Percentiles rank a stretch among this genome's conserved stretches.
These are phyloP conservation scores for Colletotrichum tropicale DNA, from an alignment of 2,329 filamentous ascomycete genomes.

Conservation along the genomic window DNA sequence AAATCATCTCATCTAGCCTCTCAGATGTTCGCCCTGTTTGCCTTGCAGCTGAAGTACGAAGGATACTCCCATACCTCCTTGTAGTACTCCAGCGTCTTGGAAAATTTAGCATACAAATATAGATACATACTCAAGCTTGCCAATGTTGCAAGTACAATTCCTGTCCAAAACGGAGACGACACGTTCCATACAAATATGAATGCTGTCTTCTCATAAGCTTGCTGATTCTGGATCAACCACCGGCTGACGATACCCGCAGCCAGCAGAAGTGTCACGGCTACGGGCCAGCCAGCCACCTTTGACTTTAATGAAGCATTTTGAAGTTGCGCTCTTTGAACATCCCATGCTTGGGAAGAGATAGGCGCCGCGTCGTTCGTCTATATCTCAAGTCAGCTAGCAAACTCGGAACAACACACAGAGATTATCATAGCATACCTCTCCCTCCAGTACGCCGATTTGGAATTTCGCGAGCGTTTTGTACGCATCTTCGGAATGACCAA, in stretches of 20 bases:
- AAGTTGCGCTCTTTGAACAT: background rate
- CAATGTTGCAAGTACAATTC: background rate
- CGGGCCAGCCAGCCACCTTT: background rate
- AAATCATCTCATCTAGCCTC: background rate
- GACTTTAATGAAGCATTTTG: too few relatives aligned
- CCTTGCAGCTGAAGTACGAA: background rate
- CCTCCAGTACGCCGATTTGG: background rate
- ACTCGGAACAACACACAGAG: too few relatives aligned
- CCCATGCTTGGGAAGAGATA: background rate
- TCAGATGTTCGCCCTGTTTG: background rate
- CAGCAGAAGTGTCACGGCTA: background rate
- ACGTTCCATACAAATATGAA: background rate
- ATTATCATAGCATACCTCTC: background rate
- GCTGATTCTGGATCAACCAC: background rate
- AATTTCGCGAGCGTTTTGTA: background rate
- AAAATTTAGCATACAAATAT: background rate
- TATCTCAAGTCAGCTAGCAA: background rate
- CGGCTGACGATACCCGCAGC: background rate
- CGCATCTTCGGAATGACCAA: background rate
- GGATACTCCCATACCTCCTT: slow-evolving; percentile 6
- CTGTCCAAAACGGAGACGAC: background rate
- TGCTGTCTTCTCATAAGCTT: background rate
- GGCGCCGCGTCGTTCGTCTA: background rate
- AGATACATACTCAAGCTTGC: background rate
- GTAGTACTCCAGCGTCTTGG: background rate